A percentile compares a stretch with the other conserved stretches of the same genome.
phyloP scores from a whole-genome alignment of 768 basidiomycete genomes.

The Rhizopogon salebrosus region DNA sequence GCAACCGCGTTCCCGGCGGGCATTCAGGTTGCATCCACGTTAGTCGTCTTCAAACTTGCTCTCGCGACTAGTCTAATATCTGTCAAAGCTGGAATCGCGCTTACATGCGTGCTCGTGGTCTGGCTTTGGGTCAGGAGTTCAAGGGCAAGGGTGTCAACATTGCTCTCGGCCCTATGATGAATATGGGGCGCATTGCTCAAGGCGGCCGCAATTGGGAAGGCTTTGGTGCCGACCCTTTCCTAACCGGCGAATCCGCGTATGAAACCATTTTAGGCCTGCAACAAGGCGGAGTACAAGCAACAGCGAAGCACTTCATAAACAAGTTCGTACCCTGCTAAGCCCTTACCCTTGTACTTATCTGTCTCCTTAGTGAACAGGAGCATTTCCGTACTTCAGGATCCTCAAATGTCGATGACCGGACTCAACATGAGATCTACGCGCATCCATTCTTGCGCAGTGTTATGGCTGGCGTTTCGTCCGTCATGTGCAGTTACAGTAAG shows the following conservation, averaged over 20 bases:
- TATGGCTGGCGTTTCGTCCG: slow-evolving; percentile 65
- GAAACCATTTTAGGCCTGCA: slow-evolving; percentile 81
- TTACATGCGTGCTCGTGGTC: slow-evolving; percentile 57
- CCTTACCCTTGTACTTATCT: slow-evolving; percentile 16
- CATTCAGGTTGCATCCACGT: slow-evolving; percentile 49
- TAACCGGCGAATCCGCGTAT: slow-evolving; percentile 66
- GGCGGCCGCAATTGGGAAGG: slow-evolving; percentile 89
- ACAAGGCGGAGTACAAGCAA: slow-evolving; percentile 66
- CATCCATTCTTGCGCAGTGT: slow-evolving; percentile 67
- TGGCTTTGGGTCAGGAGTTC: slow-evolving; percentile 63
- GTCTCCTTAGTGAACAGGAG: slow-evolving; percentile 56
- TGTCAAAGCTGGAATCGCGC: slow-evolving; percentile 48
- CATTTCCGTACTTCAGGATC: slow-evolving; percentile 47
- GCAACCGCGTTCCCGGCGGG: slow-evolving; percentile 50
- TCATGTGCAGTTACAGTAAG: slow-evolving; percentile 78
- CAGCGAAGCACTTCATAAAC: slow-evolving; percentile 72
- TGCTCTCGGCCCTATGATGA: slow-evolving; percentile 61
- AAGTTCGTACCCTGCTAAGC: slow-evolving; percentile 35
- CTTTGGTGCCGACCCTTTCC: slow-evolving; percentile 80
- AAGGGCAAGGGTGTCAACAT: slow-evolving; percentile 60
- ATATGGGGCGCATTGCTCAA: slow-evolving; percentile 63
- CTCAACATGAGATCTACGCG: slow-evolving; percentile 70
- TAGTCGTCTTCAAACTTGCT: slow-evolving; percentile 17
- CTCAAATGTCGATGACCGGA: slow-evolving; percentile 76
- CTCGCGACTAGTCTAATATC: slow-evolving; percentile 21